A percentile compares a stretch with the other conserved stretches of the same genome.
Evolutionary conservation across 2,329 filamentous ascomycete genomes (phyloP).

Genomic region (Lecanoromycetidae sp.): DNA sequence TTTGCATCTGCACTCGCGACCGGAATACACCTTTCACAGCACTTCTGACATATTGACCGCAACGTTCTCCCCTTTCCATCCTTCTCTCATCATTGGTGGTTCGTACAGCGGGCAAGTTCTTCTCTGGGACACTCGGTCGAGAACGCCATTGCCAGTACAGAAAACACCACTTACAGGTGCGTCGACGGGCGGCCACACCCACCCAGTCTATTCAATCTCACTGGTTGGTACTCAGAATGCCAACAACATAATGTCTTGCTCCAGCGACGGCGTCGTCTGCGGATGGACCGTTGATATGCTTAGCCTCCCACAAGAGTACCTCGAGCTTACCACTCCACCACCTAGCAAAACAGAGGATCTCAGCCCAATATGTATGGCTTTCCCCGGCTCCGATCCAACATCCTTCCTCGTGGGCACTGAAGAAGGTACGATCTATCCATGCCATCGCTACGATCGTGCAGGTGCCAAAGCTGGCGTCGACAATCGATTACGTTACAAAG

Average conservation of each 20-base stretch:
- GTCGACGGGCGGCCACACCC: conserved; percentile 58
- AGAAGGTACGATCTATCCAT: conserved; percentile 91
- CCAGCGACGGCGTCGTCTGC: conserved; percentile 91
- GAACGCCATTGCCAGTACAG: conserved; percentile 71
- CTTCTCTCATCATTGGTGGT: conserved; percentile 88
- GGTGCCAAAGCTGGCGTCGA: conserved; percentile 95
- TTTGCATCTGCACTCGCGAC: conserved; percentile 80
- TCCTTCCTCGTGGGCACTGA: conserved; percentile 96
- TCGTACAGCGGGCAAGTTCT: conserved; percentile 95
- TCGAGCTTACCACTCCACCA: conserved; percentile 74
- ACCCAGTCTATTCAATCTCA: conserved; percentile 88
- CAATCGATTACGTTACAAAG: conserved; percentile 72
- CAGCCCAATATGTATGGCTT: conserved; percentile 85
- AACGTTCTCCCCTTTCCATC: conserved; percentile 97
- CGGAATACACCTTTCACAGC: conserved; percentile 93
- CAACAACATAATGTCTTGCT: conserved; percentile 95
- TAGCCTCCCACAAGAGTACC: conserved; percentile 84
- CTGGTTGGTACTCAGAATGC: conserved; percentile 97
- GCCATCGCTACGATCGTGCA: conserved; percentile 92
- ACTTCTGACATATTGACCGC: conserved; percentile 91
- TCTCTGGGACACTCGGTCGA: conserved; percentile 89
- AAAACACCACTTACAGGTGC: conserved; percentile 92
- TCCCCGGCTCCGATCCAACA: conserved; percentile 87
- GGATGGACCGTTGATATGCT: conserved; percentile 98
- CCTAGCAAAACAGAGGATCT: conserved; percentile 90